A percentile compares a stretch with the other conserved stretches of the same genome.
Evolutionary conservation across 352 stramenopile genomes (phyloP).

Genomic region (Phytopythium ostracodes): DNA sequence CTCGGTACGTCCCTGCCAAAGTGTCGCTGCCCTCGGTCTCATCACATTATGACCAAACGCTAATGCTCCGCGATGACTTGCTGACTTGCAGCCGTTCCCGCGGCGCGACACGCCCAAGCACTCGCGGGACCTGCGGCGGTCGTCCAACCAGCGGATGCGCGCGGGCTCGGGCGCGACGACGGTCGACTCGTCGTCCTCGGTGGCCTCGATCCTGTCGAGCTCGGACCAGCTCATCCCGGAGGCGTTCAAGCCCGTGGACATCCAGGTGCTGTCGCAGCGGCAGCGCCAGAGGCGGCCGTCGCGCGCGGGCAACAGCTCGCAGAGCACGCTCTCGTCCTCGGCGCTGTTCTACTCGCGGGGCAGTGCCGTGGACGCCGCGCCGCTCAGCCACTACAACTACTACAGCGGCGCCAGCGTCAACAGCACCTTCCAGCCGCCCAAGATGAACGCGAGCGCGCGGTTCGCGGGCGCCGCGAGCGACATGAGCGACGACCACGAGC

Average conservation of each 20-base stretch:
- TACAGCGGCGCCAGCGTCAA: background rate
- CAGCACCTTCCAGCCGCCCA: background rate
- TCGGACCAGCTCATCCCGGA: constrained; percentile 58
- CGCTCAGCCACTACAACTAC: constrained; percentile 5
- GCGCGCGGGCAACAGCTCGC: constrained; percentile 3
- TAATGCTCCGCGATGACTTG: too few relatives aligned
- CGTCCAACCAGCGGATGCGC: constrained; percentile 15
- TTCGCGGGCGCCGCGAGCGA: background rate
- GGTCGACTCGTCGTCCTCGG: constrained; percentile 33
- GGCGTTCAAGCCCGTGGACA: constrained; percentile 53
- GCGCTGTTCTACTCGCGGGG: constrained; percentile 5
- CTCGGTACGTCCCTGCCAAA: constrained; percentile 12
- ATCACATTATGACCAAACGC: too few relatives aligned
- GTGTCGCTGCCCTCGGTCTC: background rate
- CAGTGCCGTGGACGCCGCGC: constrained; percentile 3
- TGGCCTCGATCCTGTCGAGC: constrained; percentile 60
- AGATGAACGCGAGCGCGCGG: background rate
- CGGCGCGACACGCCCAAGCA: constrained; percentile 27
- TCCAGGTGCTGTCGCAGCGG: constrained; percentile 56
- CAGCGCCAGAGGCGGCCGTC: constrained; percentile 22
- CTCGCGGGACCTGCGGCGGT: constrained; percentile 15
- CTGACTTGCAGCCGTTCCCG: background rate
- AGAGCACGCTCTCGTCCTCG: constrained; percentile 5
- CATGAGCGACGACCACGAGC: background rate
- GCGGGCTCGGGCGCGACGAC: constrained; percentile 32